Conservation (phyloP, 345 rosid species). For the Reutealis trisperma region DNA sequence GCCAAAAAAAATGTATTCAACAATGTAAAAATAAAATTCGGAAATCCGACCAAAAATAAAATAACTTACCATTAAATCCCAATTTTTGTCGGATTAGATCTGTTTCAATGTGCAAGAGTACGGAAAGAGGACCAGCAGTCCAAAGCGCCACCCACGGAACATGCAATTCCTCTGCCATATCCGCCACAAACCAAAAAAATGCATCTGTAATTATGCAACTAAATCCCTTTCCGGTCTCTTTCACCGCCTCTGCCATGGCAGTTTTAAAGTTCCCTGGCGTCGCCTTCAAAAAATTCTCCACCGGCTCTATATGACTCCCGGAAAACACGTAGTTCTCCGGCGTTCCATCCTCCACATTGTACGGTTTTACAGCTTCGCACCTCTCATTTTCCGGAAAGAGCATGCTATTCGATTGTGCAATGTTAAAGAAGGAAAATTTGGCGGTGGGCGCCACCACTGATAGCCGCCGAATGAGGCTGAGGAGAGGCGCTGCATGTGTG, state of each 20-base stretch:
- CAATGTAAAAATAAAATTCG: too few species aligned
- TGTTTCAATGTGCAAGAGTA: slow-evolving; percentile 42
- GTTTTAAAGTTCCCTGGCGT: slow-evolving; percentile 36
- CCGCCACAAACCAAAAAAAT: slow-evolving; percentile 53
- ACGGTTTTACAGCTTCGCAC: slow-evolving; percentile 23
- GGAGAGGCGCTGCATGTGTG: slow-evolving; percentile 41
- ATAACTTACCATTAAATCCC: slow-evolving; percentile 2
- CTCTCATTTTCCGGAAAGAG: slow-evolving; percentile 8
- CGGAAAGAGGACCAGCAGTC: slow-evolving; percentile 47
- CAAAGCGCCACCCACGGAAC: slow-evolving; percentile 58
- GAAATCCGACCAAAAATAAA: neutral
- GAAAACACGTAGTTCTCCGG: slow-evolving; percentile 32
- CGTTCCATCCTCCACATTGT: slow-evolving; percentile 39
- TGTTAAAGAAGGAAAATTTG: slow-evolving; percentile 44
- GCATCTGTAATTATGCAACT: slow-evolving; percentile 52
- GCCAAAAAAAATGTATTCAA: too few species aligned
- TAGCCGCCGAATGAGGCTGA: slow-evolving; percentile 26
- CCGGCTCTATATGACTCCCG: slow-evolving; percentile 35
- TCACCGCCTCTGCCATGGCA: slow-evolving; percentile 31
- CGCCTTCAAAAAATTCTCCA: slow-evolving; percentile 38
- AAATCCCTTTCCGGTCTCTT: slow-evolving; percentile 28
- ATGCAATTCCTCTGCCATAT: slow-evolving; percentile 40
- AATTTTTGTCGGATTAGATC: slow-evolving; percentile 28
- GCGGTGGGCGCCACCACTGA: slow-evolving; percentile 4
- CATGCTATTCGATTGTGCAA: slow-evolving; percentile 32